Percentiles rank a stretch among this genome's conserved stretches.
These are phyloP conservation scores for Pythium chondricola DNA, from an alignment of 352 stramenopile genomes.

Conservation along the genomic window DNA sequence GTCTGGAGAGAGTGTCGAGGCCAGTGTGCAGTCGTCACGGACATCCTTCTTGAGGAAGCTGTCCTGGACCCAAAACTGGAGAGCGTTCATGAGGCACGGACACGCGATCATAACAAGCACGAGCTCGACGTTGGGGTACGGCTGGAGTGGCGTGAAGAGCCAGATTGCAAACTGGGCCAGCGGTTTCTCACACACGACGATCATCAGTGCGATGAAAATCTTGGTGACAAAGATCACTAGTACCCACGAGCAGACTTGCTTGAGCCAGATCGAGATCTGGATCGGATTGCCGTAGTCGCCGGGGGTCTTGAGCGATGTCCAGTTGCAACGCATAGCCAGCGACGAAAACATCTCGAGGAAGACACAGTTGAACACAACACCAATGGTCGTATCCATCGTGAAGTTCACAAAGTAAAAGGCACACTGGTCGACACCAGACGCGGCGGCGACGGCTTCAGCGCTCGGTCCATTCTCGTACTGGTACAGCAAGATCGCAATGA, in stretches of 20 bases:
- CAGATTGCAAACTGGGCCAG: constrained; percentile 48
- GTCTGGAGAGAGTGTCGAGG: constrained; percentile 14
- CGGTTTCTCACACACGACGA: constrained; percentile 61
- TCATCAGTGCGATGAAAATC: constrained; percentile 68
- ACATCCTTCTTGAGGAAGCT: constrained; percentile 87
- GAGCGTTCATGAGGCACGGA: constrained; percentile 82
- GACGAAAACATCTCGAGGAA: constrained; percentile 57
- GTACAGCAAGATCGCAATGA: constrained; percentile 86
- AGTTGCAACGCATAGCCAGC: constrained; percentile 48
- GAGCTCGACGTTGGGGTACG: constrained; percentile 68
- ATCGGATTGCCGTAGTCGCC: constrained; percentile 80
- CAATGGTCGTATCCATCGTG: constrained; percentile 79
- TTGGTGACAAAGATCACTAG: constrained; percentile 77
- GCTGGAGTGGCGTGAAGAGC: constrained; percentile 63
- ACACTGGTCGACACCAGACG: constrained; percentile 39
- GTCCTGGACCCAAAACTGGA: constrained; percentile 89
- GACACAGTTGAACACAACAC: constrained; percentile 78
- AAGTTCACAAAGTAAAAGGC: constrained; percentile 90
- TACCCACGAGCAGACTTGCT: constrained; percentile 77
- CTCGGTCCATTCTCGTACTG: constrained; percentile 39
- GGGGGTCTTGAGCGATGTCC: constrained; percentile 48
- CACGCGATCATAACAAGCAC: constrained; percentile 85
- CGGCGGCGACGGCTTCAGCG: constrained; percentile 20
- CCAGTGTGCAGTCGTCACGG: constrained; percentile 18
- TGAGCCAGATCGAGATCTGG: constrained; percentile 49